Evolutionary conservation across 2,329 filamentous ascomycete species (phyloP).

Genomic region (Aspergillus sp.): DNA sequence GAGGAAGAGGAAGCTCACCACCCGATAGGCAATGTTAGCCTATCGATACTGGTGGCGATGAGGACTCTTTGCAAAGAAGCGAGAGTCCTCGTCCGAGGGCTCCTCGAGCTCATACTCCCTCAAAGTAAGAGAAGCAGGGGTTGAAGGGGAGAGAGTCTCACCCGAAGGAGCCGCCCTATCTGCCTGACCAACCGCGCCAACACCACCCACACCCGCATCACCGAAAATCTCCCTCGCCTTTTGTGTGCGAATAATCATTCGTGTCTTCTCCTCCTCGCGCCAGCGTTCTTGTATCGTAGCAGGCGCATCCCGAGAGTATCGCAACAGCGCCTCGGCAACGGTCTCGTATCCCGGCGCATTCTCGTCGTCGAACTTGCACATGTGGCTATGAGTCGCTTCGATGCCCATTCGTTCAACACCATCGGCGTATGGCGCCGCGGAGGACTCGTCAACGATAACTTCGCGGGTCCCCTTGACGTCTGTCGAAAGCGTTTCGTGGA

Average conservation of each 20-base stretch:
- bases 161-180: slow-evolving; percentile 18
- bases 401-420: slow-evolving; percentile 76
- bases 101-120: slow-evolving; percentile 46
- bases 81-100: slow-evolving; percentile 26
- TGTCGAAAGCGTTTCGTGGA: slow-evolving; percentile 74
- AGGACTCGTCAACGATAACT: slow-evolving; percentile 71
- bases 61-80: no score
- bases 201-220: slow-evolving; percentile 25
- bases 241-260: slow-evolving; percentile 38
- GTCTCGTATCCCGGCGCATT: slow-evolving; percentile 68
- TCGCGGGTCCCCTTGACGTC: slow-evolving; percentile 66
- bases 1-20: no score
- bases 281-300: slow-evolving; percentile 61
- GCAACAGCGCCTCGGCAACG: slow-evolving; percentile 53
- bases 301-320: slow-evolving; percentile 58
- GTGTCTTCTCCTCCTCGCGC: slow-evolving; percentile 58
- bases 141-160: slow-evolving; percentile 32
- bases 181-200: slow-evolving; percentile 12
- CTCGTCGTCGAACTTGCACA: slow-evolving; percentile 72
- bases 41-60: no score
- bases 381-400: slow-evolving; percentile 70
- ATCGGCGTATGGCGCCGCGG: slow-evolving; percentile 70
- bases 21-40: no score
- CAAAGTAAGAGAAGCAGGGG: slow-evolving; percentile 33
- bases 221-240: slow-evolving; percentile 44